Evolutionary conservation across 345 rosid species (phyloP), one percentile per base, ranked within the genome.

Genomic region (Lumnitzera littorea): DNA sequence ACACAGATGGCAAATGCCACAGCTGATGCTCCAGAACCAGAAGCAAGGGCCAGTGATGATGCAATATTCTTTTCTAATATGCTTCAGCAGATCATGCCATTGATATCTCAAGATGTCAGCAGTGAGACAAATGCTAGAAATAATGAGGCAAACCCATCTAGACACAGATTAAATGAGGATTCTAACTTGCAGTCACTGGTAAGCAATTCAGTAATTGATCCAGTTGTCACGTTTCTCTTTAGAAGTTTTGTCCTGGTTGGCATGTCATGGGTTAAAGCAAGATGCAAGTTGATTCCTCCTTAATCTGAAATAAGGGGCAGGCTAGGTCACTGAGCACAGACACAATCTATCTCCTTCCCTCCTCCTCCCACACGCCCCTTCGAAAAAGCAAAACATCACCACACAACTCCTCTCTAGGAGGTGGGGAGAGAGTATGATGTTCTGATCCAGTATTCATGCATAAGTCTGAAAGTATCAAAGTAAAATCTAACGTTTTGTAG

Each of bases 31-130:
- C 11, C 67, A 17, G 79, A 71, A 62, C 50, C 80, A 53, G 85
- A 77, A 62, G 47, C 78, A 46, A 72, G 60, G 24, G 65, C 62
- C 58, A 76, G 72, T 12, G 80, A 79, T 47, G 84, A 87, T 70
- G 95, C 86, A 49, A 56, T 82, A 53, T 77, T 80, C 67, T 70
- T 87, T 56, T 87, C 91, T 13, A 75, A 77, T 73, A 60, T 87
- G 74, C 86, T 87, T 60, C 78, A 55, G n/a, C 84, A 76, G 76
- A 79, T 87, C 62, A 78, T 87, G 77, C 95, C 91, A 11, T 8
- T 70, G 46, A 64, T 87, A 51, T 65, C 85, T 58, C 83, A 75
- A 68, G 77, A 55, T 50, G 27, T 68, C 12, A 72, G 55, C 31
- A 55, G 68, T 53, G 79, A 70, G 54, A 58, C 69, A 24, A 55